Percentiles rank a stretch among this genome's conserved stretches.
These are phyloP conservation scores for Cladosporium colombiae DNA, from an alignment of 2,329 filamentous ascomycete genomes.

Conservation along the genomic window DNA sequence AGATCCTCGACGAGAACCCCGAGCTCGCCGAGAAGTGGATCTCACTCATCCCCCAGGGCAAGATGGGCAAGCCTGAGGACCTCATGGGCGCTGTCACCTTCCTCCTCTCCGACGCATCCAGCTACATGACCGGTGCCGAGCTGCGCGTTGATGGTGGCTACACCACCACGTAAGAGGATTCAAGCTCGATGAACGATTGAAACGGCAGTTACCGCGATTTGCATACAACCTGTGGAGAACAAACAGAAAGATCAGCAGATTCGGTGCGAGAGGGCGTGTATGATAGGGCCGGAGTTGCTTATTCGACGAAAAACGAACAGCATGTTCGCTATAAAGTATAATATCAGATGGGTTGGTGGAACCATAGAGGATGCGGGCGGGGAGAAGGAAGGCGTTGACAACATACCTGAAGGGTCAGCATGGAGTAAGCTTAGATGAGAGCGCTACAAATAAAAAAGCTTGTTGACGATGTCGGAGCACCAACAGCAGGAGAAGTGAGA, in stretches of 20 bases:
- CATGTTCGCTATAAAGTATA: background rate
- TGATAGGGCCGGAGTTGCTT: background rate
- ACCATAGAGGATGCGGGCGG: background rate
- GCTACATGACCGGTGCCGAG: slow-evolving; percentile 64
- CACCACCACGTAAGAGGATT: slow-evolving; percentile 40
- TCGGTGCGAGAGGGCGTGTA: background rate
- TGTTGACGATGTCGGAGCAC: background rate
- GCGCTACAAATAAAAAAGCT: background rate
- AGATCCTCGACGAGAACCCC: slow-evolving; percentile 91
- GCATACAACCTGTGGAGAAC: background rate
- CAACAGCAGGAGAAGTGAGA: background rate
- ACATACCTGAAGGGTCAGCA: slow-evolving; percentile 4
- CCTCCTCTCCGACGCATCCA: slow-evolving; percentile 75
- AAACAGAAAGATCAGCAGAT: background rate
- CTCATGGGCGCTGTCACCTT: slow-evolving; percentile 92
- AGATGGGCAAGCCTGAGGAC: slow-evolving; percentile 90
- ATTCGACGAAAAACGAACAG: background rate
- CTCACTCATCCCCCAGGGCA: slow-evolving; percentile 85
- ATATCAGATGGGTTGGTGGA: background rate
- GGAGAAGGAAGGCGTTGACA: background rate
- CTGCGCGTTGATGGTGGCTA: slow-evolving; percentile 47
- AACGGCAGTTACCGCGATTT: background rate
- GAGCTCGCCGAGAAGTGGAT: slow-evolving; percentile 89
- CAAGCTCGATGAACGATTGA: background rate
- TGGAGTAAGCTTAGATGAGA: background rate